Evolutionary conservation across 1,284 basidiomycete genomes (phyloP).

Genomic region (Sanguinoderma infundibulare): DNA sequence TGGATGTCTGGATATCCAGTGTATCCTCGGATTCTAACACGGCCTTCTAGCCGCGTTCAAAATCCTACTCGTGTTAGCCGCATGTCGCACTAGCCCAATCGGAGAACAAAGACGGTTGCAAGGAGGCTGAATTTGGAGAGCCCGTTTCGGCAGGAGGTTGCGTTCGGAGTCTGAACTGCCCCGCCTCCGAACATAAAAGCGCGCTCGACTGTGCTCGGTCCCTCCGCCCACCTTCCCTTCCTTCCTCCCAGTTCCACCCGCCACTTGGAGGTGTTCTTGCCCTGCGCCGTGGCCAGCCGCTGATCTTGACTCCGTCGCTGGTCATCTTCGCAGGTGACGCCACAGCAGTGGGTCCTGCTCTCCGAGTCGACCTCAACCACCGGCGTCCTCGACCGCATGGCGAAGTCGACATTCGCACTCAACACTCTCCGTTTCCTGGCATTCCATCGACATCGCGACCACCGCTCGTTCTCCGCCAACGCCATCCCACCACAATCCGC

Average conservation of each 20-base stretch:
- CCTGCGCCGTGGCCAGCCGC: not conserved
- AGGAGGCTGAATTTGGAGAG: not conserved
- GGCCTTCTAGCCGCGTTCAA: not conserved
- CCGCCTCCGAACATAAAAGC: not conserved
- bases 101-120: not conserved
- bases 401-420: not conserved
- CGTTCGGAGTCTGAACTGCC: not conserved
- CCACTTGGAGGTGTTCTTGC: no score
- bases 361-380: not conserved
- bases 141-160: not conserved
- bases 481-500: not conserved
- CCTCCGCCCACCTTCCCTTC: not conserved
- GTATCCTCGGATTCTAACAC: not conserved
- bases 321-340: not conserved
- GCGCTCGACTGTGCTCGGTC: not conserved
- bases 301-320: not conserved
- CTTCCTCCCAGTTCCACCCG: not conserved
- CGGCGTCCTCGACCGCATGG: not conserved
- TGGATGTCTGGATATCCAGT: not conserved
- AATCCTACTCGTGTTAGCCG: not conserved
- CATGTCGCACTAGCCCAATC: not conserved
- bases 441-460: not conserved
- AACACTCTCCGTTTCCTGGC: not conserved
- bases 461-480: not conserved
- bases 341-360: not conserved